phyloP scores from a whole-genome alignment of 2,329 filamentous ascomycete genomes.

The Penicillium sp. region DNA sequence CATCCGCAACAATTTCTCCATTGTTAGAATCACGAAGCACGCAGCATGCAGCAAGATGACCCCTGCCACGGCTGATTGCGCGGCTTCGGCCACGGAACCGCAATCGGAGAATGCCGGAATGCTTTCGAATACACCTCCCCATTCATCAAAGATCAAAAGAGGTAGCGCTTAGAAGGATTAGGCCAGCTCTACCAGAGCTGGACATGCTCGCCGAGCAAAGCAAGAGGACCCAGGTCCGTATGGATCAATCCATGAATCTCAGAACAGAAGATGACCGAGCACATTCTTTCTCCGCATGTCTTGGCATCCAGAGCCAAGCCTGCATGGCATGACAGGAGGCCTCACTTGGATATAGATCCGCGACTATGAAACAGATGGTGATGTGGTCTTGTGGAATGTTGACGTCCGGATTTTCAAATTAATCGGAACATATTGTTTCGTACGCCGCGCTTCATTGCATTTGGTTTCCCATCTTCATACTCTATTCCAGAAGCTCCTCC shows the following conservation, averaged over 20 bases:
- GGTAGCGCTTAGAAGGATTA: background rate
- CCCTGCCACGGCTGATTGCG: conserved; percentile 10
- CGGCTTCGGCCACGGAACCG: conserved; percentile 10
- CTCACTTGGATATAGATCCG: background rate
- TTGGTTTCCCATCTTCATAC: conserved; percentile 71
- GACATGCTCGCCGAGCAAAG: background rate
- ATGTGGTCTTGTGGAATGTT: background rate
- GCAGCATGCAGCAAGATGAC: background rate
- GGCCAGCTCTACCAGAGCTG: background rate
- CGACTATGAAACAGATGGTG: background rate
- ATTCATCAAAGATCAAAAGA: background rate
- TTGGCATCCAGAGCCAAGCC: background rate
- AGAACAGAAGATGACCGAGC: background rate
- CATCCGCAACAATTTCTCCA: background rate
- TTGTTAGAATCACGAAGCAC: background rate
- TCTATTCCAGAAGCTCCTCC: conserved; percentile 71
- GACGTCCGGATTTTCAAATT: conserved; percentile 43
- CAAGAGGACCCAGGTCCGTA: background rate
- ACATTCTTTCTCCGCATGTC: background rate
- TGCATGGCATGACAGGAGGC: background rate
- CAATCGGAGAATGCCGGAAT: conserved; percentile 20
- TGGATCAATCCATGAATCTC: background rate
- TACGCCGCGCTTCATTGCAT: conserved; percentile 70
- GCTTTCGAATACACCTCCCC: conserved; percentile 2
- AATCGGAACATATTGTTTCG: conserved; percentile 75